Conservation (phyloP, 805 yeast genomes). For the Candida xiaguanensis region DNA sequence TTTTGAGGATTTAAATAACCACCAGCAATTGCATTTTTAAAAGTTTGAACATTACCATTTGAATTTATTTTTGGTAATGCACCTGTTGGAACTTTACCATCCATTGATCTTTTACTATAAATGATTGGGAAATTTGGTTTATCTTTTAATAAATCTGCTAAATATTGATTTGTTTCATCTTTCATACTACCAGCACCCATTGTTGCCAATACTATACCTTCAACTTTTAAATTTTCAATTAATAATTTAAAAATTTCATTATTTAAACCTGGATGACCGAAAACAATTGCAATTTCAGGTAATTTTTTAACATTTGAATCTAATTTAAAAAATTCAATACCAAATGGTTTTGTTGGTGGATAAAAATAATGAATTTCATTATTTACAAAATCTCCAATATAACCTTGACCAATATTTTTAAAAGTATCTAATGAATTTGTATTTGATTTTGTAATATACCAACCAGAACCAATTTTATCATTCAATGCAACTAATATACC, state of each 20-base stretch:
- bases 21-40: conserved; percentile 49
- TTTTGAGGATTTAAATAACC: conserved; percentile 68
- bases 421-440: conserved; percentile 70
- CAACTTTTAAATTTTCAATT: conserved; percentile 40
- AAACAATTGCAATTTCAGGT: conserved; percentile 52
- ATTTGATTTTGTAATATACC: conserved; percentile 65
- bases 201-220: conserved; percentile 63
- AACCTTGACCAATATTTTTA: conserved; percentile 57
- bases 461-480: conserved; percentile 67
- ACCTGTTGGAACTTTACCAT: conserved; percentile 65
- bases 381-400: conserved; percentile 65
- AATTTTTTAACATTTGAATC: conserved; percentile 25
- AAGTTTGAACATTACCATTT: conserved; percentile 9
- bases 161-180: conserved; percentile 43
- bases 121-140: conserved; percentile 47
- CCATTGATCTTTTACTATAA: conserved; percentile 64
- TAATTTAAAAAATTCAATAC: conserved; percentile 33
- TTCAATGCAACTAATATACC: conserved; percentile 64
- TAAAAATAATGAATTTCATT: conserved; percentile 62
- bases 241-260: conserved; percentile 45
- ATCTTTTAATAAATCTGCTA: conserved; percentile 33
- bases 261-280: conserved; percentile 60
- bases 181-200: conserved; percentile 71
- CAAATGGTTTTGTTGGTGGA: conserved; percentile 59
- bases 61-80: conserved; percentile 30